Conservation (phyloP, 2,329 filamentous ascomycete genomes). For the Fusarium sp. region DNA sequence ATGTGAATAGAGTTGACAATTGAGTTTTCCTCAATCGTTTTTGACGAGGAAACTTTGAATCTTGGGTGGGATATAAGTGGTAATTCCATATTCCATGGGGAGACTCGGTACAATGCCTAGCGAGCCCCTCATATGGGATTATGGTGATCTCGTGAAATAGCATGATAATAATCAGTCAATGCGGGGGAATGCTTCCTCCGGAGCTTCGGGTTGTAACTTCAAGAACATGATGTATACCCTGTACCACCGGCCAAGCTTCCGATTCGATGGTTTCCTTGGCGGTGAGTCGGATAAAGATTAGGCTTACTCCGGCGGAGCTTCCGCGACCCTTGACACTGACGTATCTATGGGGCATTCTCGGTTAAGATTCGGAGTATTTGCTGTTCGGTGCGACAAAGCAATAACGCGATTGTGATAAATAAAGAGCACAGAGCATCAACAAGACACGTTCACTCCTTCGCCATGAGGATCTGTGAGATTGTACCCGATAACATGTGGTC, state of each 20-base stretch:
- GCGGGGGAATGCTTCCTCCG: slow-evolving; percentile 8
- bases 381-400: not conserved
- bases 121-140: not conserved
- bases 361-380: slow-evolving; percentile 3
- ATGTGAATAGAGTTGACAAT: too few species aligned
- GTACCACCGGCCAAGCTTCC: not conserved
- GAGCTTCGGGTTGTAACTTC: not conserved
- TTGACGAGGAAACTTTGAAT: too few species aligned
- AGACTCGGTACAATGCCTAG: not conserved
- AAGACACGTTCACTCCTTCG: not conserved
- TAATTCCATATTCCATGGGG: too few species aligned
- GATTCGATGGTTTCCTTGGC: slow-evolving; percentile 4
- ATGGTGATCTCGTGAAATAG: not conserved
- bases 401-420: slow-evolving; percentile 17
- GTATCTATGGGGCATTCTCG: not conserved
- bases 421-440: not conserved
- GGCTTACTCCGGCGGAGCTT: slow-evolving; percentile 5
- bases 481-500: slow-evolving; percentile 19
- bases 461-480: not conserved
- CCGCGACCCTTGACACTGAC: slow-evolving; percentile 14
- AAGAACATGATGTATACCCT: slow-evolving; percentile 4
- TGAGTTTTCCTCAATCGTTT: too few species aligned
- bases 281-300: slow-evolving; percentile 18
- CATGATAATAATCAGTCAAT: not conserved
- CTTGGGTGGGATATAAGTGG: too few species aligned